Evolutionary conservation across 805 yeast genomes (phyloP), one percentile per base, ranked within the genome.

Genomic region (Teunomyces panamensis): DNA sequence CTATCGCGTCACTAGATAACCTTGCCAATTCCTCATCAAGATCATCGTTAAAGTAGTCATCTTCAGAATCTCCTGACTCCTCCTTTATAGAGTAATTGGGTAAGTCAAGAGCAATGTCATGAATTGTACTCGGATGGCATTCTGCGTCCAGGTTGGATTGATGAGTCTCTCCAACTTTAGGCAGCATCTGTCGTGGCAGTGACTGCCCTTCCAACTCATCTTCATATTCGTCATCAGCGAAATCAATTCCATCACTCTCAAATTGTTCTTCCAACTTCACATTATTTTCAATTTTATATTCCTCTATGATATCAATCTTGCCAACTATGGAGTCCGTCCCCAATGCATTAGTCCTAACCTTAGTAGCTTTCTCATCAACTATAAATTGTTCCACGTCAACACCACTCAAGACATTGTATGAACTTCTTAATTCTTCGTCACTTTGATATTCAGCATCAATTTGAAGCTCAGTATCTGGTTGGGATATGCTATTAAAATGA

Each of bases 11-110:
- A 39, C 43, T 47, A 1, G 54, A 46, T 16, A 57, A 43, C 14
- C 43, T 30, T 9, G 53, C 52, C 14, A 58, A 49, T 39, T 56
- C 61, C 4, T 58, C 62, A 39, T 64, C 66, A 34, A 65, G 58
- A 2, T 54, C 61, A 46, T 62, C 63, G 30, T 58, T 60, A 28
- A 54, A 60, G 10, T 41, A n/a, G 24, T 48, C 43, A 41, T 43
- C 33, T 43, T 56, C 50, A 28, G 53, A 39, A 42, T 16, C 28
- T 26, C 26, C 17, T 37, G 17, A 16, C 26, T 26, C 9, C n/a
- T 45, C 32, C 7, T 37, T 24, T 27, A 37, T 37, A 9, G 43
- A 17, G 14, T 13, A 28, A 26, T 39, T 37, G 10, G 35, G 45
- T 39, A 28, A 30, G 5, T 39, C 16, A 10, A 42, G 13, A 8